Percentiles rank a stretch among this genome's conserved stretches.
Evolutionary conservation across 768 basidiomycete genomes (phyloP).

Genomic region (Cystobasidium onofrii): DNA sequence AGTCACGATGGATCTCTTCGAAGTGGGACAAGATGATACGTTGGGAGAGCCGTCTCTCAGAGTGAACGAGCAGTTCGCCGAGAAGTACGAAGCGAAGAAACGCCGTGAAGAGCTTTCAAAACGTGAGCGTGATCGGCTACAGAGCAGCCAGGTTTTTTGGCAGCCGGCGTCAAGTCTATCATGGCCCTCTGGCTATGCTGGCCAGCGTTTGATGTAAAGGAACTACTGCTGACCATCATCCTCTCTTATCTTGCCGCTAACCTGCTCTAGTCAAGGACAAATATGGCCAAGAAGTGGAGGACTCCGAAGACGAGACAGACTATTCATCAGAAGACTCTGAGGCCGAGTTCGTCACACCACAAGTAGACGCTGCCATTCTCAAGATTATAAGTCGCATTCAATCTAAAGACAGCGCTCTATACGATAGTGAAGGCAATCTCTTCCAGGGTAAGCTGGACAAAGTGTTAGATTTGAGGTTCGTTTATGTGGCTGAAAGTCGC

Average conservation of each 20-base stretch:
- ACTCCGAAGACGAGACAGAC: constrained; percentile 53
- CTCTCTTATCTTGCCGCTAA: background rate
- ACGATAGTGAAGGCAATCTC: constrained; percentile 60
- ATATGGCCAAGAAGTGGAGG: constrained; percentile 50
- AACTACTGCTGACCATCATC: background rate
- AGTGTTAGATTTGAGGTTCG: background rate
- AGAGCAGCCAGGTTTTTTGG: background rate
- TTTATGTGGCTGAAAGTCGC: background rate
- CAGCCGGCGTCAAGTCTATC: too few species aligned
- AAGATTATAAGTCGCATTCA: constrained; percentile 78
- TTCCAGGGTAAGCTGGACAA: constrained; percentile 59
- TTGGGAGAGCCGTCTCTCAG: constrained; percentile 47
- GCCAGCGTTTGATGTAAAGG: background rate
- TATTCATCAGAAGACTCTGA: constrained; percentile 80
- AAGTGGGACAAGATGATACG: background rate
- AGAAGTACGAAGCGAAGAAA: constrained; percentile 72
- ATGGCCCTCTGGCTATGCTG: too few species aligned
- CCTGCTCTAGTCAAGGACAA: constrained; percentile 64
- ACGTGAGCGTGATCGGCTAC: constrained; percentile 50
- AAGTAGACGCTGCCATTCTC: constrained; percentile 86
- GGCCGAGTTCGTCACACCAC: constrained; percentile 86
- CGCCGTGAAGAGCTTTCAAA: constrained; percentile 75
- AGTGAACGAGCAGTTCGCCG: constrained; percentile 68
- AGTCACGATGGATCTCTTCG: constrained; percentile 13
- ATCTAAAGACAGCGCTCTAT: constrained; percentile 74